Evolutionary conservation across 169 alveolate genomes (phyloP).

Genomic region (Neospora caninum): DNA sequence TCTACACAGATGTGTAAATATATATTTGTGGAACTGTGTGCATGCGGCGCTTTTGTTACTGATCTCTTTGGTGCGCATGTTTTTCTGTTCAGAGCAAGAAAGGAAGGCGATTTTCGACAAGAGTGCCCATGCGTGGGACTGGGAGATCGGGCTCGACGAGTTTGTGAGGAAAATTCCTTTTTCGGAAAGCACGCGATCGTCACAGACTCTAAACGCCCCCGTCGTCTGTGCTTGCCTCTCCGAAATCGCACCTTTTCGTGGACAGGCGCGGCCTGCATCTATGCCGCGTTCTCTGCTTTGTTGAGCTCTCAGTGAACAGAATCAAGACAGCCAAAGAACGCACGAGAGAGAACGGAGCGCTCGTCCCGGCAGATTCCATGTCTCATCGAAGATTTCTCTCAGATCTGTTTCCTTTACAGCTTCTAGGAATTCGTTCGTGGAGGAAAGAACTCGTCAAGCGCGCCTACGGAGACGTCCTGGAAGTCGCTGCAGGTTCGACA

Average conservation of each 20-base stretch:
- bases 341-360: too few species aligned
- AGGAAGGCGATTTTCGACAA: slow-evolving; percentile 42
- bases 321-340: too few species aligned
- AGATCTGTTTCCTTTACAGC: neutral
- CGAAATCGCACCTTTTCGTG: too few species aligned
- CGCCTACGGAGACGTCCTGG: slow-evolving; percentile 60
- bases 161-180: neutral
- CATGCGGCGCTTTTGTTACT: neutral
- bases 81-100: slow-evolving; percentile 14
- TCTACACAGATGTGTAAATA: neutral
- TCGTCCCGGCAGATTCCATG: too few species aligned
- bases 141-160: slow-evolving; percentile 17
- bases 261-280: too few species aligned
- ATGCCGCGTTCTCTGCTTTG: too few species aligned
- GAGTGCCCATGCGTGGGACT: slow-evolving; percentile 55
- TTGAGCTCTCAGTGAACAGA: too few species aligned
- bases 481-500: slow-evolving; percentile 58
- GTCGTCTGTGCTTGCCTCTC: too few species aligned
- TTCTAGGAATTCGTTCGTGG: slow-evolving; percentile 38
- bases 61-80: neutral
- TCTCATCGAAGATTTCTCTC: too few species aligned
- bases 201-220: too few species aligned
- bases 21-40: neutral
- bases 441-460: slow-evolving; percentile 39
- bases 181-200: too few species aligned